Evolutionary conservation across 768 basidiomycete species (phyloP).

Genomic region (Podaxis mareebaensis): DNA sequence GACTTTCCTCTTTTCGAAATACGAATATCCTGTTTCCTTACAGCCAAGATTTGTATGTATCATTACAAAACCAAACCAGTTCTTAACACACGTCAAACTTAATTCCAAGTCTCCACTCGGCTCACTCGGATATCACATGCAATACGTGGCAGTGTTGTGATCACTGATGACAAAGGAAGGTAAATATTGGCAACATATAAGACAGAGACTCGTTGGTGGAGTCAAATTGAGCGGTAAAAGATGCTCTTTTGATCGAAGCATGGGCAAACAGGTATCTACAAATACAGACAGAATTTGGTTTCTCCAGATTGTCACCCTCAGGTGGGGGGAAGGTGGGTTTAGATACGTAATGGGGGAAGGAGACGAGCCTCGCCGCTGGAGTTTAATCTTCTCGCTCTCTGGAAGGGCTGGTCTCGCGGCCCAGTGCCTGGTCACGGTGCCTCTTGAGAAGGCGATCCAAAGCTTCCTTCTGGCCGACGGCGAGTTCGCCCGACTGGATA

Average conservation of each 20-base stretch:
- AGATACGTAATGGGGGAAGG: background rate
- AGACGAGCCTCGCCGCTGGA: background rate
- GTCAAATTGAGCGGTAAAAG: background rate
- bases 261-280: background rate
- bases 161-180: background rate
- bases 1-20: no score
- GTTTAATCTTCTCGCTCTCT: conserved; percentile 24
- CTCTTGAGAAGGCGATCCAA: conserved; percentile 83
- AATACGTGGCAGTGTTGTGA: background rate
- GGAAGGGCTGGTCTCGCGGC: conserved; percentile 27
- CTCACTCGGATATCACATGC: background rate
- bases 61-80: no score
- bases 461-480: conserved; percentile 90
- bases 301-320: background rate
- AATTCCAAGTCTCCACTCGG: background rate
- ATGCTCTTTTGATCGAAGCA: conserved; percentile 7
- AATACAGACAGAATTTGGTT: background rate
- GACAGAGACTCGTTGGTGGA: background rate
- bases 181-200: conserved; percentile 9
- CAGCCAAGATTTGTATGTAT: no score
- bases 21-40: no score
- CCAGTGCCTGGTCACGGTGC: conserved; percentile 53
- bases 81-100: background rate
- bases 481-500: conserved; percentile 88
- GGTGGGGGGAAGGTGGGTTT: background rate